Evolutionary conservation across 805 yeast genomes (phyloP).

Genomic region (Grigorovia transvaalensis): DNA sequence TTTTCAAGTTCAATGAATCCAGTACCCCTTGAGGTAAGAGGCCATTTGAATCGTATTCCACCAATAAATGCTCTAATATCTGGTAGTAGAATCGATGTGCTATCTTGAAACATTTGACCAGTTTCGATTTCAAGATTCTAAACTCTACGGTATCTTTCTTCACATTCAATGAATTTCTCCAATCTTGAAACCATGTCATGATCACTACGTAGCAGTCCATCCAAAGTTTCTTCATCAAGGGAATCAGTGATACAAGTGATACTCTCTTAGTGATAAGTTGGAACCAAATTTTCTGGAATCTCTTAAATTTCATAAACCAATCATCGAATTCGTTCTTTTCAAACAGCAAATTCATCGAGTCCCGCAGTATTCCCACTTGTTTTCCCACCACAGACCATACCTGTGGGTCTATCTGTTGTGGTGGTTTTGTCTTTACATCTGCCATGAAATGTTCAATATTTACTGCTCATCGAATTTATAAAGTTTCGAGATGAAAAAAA

Average conservation of each 20-base stretch:
- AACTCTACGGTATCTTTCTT: slow-evolving; percentile 35
- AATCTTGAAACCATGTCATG: neutral
- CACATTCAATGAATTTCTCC: neutral
- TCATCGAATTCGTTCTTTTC: neutral
- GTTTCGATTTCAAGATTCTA: slow-evolving; percentile 42
- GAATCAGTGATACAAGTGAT: neutral
- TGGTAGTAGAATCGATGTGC: slow-evolving; percentile 39
- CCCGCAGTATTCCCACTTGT: neutral
- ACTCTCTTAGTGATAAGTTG: neutral
- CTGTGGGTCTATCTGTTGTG: neutral
- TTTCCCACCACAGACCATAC: neutral
- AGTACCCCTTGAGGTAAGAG: neutral
- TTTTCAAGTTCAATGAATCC: slow-evolving; percentile 8
- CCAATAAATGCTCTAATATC: slow-evolving; percentile 24
- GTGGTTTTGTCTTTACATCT: neutral
- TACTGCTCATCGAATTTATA: neutral
- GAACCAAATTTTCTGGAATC: neutral
- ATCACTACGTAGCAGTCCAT: neutral
- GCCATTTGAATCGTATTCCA: slow-evolving; percentile 5
- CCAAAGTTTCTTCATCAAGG: neutral
- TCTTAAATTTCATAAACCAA: neutral
- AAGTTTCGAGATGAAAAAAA: neutral
- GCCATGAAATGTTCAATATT: neutral
- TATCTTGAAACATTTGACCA: slow-evolving; percentile 40
- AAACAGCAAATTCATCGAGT: neutral